Evolutionary conservation across 176 grass and related monocot genomes (phyloP), one percentile per base, ranked within the genome.

Genomic region (Paspalum notatum): DNA sequence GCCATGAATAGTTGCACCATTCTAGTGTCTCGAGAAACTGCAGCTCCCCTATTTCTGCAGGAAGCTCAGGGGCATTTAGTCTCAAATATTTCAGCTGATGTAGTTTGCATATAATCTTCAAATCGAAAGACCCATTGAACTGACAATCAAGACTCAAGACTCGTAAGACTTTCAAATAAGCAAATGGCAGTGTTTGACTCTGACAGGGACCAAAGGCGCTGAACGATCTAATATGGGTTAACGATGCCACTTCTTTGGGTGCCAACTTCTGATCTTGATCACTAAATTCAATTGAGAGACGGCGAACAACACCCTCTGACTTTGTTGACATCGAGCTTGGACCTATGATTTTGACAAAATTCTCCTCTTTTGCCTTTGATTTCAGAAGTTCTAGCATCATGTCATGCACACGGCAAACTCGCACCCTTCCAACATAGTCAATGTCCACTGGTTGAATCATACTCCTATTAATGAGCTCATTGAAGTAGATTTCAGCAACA

Each of bases 401-500:
- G 2, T 72, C 70, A 7, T 72, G 48, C 26, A 72, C 15, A 17
- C 48, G 48, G 7, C 70, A 72, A 72, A 27, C 47, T 1, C 2
- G 6, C 2, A 25, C 70, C 14, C 1, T 72, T 8, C 70, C 48
- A 18, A 12, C 4, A 20, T 54, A 39, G 24, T 17, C 26, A 72
- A 72, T 39, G 25, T 72, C 26, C 9, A n/a, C 53, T 18, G 62
- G 62, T 40, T 8, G 15, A 37, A 40, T 64, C 62, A 64, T 40
- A 64, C 62, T 64, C 32, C 62, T 64, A 12, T 64, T 64, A 8
- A 64, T 64, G 1, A 71, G 68, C 7, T 71, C 68, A 14, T 50
- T 50, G 22, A 72, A 52, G 26, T 72, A 54, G 48, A 47, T 20
- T 72, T 72, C 70, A n/a, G 70, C 70, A 72, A 72, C 70, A 54